Base-by-base conservation (phyloP, 2,329 filamentous ascomycete species). In the Apiospora kogelbergensis region DNA sequence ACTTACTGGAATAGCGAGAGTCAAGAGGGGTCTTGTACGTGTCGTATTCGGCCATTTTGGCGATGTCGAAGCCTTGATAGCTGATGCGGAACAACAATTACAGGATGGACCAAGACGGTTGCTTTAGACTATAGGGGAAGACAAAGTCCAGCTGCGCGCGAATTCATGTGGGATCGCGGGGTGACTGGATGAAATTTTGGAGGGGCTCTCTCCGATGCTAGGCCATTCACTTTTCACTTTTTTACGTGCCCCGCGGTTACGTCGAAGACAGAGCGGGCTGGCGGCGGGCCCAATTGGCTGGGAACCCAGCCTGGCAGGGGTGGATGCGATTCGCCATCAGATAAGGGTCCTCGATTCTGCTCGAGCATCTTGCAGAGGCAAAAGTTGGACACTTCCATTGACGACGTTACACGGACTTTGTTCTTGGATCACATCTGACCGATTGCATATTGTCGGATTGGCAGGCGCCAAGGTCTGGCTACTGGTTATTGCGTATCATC, bases 401-500 rank as follows among this genome's bases (percentile, higher is more conserved):
- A n/a, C n/a, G n/a, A n/a, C n/a, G n/a, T n/a, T n/a, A n/a, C n/a
- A n/a, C n/a, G n/a, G n/a, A n/a, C n/a, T n/a, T n/a, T n/a, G n/a
- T n/a, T n/a, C n/a, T n/a, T n/a, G n/a, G n/a, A n/a, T n/a, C n/a
- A n/a, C n/a, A n/a, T n/a, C n/a, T n/a, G n/a, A 41, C 9, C 11
- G 40, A 41, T 41, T 41, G 40, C 4, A 41, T 13, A 5, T 41
- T 13, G 40, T 42, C 17, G 9, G n/a, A 10, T 24, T 46, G 24
- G 45, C 45, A 4, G 45, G n/a, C n/a, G n/a, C n/a, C n/a, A n/a
- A n/a, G n/a, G n/a, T n/a, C n/a, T n/a, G n/a, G n/a, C n/a, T n/a
- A 9, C 26, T 33, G 20, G 3, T 74, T 41, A 77, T 63, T 78
- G 76, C 6, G 76, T 77, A 71, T 79, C 77, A 0, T 71, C 70